Base-by-base conservation (phyloP, 1,284 basidiomycete species). In the Anthracocystis setariae region DNA sequence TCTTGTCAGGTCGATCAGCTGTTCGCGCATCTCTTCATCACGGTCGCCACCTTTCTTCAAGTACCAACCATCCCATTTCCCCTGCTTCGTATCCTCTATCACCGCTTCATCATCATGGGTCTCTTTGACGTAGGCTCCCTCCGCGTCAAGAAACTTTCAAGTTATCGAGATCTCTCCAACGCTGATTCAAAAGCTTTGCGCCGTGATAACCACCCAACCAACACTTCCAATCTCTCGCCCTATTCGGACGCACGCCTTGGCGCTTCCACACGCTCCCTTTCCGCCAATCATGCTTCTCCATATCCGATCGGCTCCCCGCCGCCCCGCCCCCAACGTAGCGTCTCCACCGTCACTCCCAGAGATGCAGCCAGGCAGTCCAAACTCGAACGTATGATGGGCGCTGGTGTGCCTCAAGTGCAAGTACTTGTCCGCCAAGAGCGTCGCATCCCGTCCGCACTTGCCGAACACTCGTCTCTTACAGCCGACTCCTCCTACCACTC, bases 371-470 rank as follows among this genome's bases (percentile, higher is more conserved):
- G 66, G 39, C 61, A 69, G 44, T 49, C 55, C 52, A 77, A 77
- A 58, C 64, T 77, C 38, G 74, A 77, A 44, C 57, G 74, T 12
- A 74, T 77, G 72, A 77, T 74, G 73, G 74, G 74, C 13, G 53
- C 61, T 3, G 69, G 61, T 20, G 60, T 74, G 18, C 70, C 67
- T 23, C 66, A 67, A 13, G 42, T 72, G 4, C 69, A 72, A 17
- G 69, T 72, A 25, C 35, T 72, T 39, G 37, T 46, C 24, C 58
- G 58, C 21, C 62, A 57, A 33, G 61, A 61, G 43, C 61, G 57
- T 42, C 52, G 43, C 40, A 24, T 18, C 29, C 57, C 61, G 1
- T 63, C 57, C 15, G 56, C 40, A 18, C 20, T 52, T 21, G 48
- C 50, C 40, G 46, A 51, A 25, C 40, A 47, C 2, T 27, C 20